Evolutionary conservation across 2,329 filamentous ascomycete genomes (phyloP), one percentile per base, ranked within the genome.

Genomic region (Epichloe typhina): DNA sequence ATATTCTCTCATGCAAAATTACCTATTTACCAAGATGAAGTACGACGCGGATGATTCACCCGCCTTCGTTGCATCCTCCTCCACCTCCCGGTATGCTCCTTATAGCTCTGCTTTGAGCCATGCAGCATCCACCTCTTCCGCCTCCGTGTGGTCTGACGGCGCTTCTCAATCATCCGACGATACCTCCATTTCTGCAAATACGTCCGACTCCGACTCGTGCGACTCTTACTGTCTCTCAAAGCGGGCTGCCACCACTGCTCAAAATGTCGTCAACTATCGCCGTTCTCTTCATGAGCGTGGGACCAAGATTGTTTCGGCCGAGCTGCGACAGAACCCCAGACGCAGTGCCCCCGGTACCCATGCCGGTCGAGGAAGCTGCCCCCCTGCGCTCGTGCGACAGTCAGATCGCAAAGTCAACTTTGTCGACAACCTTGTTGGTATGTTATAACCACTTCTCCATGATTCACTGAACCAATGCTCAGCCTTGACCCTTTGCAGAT

Each of bases 341-440:
- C 74, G 77, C 55, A 79, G 75, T 47, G 74, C 71, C 52, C 52
- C 70, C 55, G 77, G 78, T 54, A 68, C 75, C 35, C 72, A 74
- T 51, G 68, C 74, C 53, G 74, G 77, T 54, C 74, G 77, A 60
- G 69, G 79, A 57, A 77, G 78, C 59, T 76, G 78, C 85, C 86
- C 60, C 60, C 88, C 91, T 47, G 71, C 84, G 52, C 78, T 96
- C 57, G 76, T 90, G 56, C 84, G 90, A 62, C 90, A 96, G 73
- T 81, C 82, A 63, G 89, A 96, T 71, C 86, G 90, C 65, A 95
- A 95, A 75, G 80, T 88, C 65, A 90, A 86, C 69, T 96, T 97
- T 65, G 91, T 97, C 70, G 90, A 96, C 69, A 93, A 84, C 69
- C 87, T 96, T 68, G 90, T 96, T 74, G 91, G 91, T 96, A 88